These are phyloP conservation scores for Calonectria honghensis DNA, from an alignment of 2,329 filamentous ascomycete genomes.

Conservation along the genomic window DNA sequence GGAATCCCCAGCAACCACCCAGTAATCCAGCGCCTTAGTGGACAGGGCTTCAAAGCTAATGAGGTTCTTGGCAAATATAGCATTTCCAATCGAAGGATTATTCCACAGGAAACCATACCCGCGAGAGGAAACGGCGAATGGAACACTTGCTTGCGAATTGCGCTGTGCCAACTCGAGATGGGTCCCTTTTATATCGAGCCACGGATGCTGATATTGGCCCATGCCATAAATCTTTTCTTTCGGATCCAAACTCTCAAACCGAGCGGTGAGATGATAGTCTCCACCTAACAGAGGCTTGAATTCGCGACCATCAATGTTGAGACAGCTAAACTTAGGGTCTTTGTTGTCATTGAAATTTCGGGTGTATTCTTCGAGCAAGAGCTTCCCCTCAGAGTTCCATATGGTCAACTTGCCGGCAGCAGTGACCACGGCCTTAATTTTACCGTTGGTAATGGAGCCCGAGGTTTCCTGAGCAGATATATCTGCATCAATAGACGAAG, in stretches of 20 bases:
- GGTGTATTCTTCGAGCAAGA: constrained; percentile 59
- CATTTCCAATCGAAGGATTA: constrained; percentile 77
- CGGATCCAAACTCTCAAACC: constrained; percentile 73
- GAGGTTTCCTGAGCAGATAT: constrained; percentile 37
- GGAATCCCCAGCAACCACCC: constrained; percentile 75
- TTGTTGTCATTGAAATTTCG: constrained; percentile 62
- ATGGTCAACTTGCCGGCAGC: constrained; percentile 54
- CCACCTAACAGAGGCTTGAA: constrained; percentile 72
- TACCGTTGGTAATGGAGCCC: constrained; percentile 38
- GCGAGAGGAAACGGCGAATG: constrained; percentile 75
- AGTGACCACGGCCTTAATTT: constrained; percentile 53
- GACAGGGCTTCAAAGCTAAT: constrained; percentile 78
- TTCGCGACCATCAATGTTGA: constrained; percentile 75
- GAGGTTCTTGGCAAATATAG: constrained; percentile 76
- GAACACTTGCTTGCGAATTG: constrained; percentile 80
- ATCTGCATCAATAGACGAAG: background rate
- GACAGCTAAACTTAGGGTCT: constrained; percentile 76
- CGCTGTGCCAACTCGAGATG: constrained; percentile 80
- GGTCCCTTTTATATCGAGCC: constrained; percentile 76
- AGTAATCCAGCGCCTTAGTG: constrained; percentile 77
- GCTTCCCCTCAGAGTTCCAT: constrained; percentile 52
- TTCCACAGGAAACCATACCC: constrained; percentile 82
- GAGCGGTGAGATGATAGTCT: constrained; percentile 74
- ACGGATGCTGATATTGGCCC: constrained; percentile 81
- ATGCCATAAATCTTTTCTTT: constrained; percentile 80